phyloP scores from a whole-genome alignment of 1,139 yeast genomes.

The Diutina siamensis region DNA sequence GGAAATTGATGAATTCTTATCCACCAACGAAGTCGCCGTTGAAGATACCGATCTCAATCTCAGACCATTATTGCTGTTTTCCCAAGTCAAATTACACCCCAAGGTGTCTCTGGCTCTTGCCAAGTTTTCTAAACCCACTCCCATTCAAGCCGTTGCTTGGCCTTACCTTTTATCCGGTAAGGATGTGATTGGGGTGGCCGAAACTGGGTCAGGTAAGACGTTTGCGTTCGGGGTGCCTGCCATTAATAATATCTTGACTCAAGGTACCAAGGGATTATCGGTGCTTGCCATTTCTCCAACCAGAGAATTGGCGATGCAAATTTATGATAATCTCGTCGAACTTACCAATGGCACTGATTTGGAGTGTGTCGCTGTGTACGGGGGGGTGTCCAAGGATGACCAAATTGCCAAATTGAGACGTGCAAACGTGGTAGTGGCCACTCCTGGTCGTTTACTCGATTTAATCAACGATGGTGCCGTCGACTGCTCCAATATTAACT shows the following conservation, averaged over 20 bases:
- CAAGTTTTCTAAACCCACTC: constrained; percentile 83
- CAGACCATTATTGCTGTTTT: constrained; percentile 65
- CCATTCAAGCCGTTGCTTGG: constrained; percentile 96
- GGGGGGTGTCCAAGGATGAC: constrained; percentile 94
- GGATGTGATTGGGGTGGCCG: constrained; percentile 96
- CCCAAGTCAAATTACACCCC: constrained; percentile 45
- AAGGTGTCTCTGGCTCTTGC: constrained; percentile 46
- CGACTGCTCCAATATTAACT: constrained; percentile 55
- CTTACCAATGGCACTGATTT: constrained; percentile 49
- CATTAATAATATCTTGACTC: constrained; percentile 49
- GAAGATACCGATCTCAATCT: constrained; percentile 53
- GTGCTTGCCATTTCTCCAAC: constrained; percentile 92
- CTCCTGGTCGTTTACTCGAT: constrained; percentile 94
- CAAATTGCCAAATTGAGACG: constrained; percentile 59
- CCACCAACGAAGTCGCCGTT: constrained; percentile 66
- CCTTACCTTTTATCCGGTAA: constrained; percentile 72
- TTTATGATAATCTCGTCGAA: constrained; percentile 67
- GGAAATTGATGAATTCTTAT: constrained; percentile 50
- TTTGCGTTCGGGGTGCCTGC: constrained; percentile 98
- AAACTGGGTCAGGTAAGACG: constrained; percentile 97
- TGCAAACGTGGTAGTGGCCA: constrained; percentile 79
- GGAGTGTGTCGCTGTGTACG: constrained; percentile 79
- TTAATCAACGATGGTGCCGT: constrained; percentile 82
- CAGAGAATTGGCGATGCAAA: constrained; percentile 92
- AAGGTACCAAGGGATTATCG: constrained; percentile 39